These are phyloP conservation scores for Globisporangium viniferum DNA, from an alignment of 352 stramenopile species.

Conservation along the genomic window DNA sequence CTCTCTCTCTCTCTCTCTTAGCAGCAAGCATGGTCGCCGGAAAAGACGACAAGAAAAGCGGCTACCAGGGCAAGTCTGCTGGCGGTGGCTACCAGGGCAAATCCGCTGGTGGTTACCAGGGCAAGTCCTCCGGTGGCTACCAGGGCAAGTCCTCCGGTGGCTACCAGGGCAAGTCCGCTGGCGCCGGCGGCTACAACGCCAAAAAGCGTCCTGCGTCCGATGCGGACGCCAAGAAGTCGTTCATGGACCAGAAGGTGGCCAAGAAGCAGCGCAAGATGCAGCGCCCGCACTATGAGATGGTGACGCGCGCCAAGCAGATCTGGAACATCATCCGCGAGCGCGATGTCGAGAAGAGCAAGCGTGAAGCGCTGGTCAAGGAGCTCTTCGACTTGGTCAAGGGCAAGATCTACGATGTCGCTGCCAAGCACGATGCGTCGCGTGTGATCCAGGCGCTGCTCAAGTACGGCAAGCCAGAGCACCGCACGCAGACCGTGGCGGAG, in stretches of 20 bases:
- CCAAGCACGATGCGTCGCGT: conserved; percentile 95
- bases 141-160: conserved; percentile 7
- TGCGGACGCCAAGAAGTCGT: conserved; percentile 74
- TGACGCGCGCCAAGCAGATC: conserved; percentile 92
- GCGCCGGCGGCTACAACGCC: conserved; percentile 18
- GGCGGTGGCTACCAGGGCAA: not conserved
- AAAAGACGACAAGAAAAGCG: conserved; percentile 19
- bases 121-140: conserved; percentile 4
- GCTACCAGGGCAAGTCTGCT: conserved; percentile 11
- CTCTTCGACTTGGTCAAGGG: conserved; percentile 91
- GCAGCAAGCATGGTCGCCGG: conserved; percentile 13
- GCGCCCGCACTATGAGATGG: conserved; percentile 91
- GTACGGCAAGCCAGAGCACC: conserved; percentile 88
- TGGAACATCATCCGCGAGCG: conserved; percentile 94
- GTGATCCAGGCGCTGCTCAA: conserved; percentile 95
- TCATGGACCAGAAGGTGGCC: conserved; percentile 82
- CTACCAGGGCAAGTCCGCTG: not conserved
- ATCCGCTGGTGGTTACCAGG: conserved; percentile 7
- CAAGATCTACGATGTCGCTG: conserved; percentile 93
- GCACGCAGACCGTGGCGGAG: conserved; percentile 86
- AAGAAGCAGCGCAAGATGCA: conserved; percentile 95
- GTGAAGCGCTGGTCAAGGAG: conserved; percentile 85
- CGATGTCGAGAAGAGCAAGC: conserved; percentile 80
- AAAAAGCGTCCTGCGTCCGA: conserved; percentile 69
- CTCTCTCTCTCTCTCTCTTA: not conserved